Conservation (phyloP, 129 eudicot species). For the Helichrysum umbraculigerum region DNA sequence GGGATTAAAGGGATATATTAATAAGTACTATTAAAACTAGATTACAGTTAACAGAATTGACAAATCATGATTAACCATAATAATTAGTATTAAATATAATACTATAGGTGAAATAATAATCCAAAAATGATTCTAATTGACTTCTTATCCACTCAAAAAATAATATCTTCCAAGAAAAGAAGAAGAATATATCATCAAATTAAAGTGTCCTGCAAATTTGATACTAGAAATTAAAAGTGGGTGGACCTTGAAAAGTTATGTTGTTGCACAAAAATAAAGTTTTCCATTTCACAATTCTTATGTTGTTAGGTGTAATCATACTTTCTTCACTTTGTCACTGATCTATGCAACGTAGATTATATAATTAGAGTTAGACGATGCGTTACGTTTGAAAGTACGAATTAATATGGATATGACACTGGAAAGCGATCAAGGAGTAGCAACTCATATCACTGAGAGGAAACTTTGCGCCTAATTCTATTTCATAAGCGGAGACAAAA, state of each 20-base stretch:
- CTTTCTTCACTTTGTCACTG: background rate
- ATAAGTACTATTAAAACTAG: background rate
- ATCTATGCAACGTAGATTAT: too few relatives aligned
- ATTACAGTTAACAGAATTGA: background rate
- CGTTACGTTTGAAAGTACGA: too few relatives aligned
- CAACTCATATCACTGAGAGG: too few relatives aligned
- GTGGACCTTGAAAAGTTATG: slow-evolving; percentile 8
- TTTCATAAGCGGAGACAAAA: too few relatives aligned
- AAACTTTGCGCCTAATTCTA: too few relatives aligned
- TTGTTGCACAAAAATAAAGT: background rate
- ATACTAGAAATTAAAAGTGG: background rate
- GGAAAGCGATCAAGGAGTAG: too few relatives aligned
- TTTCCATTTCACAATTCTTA: background rate
- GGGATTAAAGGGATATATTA: background rate
- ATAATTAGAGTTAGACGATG: too few relatives aligned
- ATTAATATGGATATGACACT: too few relatives aligned
- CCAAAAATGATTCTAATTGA: background rate
- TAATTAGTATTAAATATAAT: background rate
- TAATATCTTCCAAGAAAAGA: slow-evolving; percentile 1
- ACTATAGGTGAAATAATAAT: slow-evolving; percentile 4
- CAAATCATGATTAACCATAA: background rate
- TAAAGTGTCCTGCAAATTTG: background rate
- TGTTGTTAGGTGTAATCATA: background rate
- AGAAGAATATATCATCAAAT: background rate
- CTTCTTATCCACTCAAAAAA: slow-evolving; percentile 10